Conservation (phyloP, 2,329 filamentous ascomycete genomes). For the Parasarocladium wereldwijsianum region DNA sequence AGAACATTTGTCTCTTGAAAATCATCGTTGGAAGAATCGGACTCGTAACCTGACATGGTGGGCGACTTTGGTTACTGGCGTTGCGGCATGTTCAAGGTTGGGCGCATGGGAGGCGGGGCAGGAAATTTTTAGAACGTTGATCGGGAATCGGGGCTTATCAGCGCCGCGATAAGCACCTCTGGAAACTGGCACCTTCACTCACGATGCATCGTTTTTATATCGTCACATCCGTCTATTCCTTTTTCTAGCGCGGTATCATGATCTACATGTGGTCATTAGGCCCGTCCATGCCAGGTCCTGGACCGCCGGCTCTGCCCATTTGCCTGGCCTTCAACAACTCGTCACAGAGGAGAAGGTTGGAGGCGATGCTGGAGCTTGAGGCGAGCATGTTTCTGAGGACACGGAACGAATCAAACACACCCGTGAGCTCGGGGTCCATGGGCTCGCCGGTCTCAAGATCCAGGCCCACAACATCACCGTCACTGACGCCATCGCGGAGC, state of each 20-base stretch:
- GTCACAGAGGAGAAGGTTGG: constrained; percentile 87
- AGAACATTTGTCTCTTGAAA: constrained; percentile 77
- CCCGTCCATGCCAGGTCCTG: constrained; percentile 50
- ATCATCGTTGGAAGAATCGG: constrained; percentile 61
- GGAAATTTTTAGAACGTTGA: constrained; percentile 20
- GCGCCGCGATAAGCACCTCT: constrained; percentile 4
- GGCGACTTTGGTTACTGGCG: constrained; percentile 5
- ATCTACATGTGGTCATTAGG: constrained; percentile 38
- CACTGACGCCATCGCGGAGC: constrained; percentile 70
- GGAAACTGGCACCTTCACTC: background rate
- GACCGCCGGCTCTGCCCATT: constrained; percentile 59
- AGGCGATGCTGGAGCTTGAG: constrained; percentile 87
- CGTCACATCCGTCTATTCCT: constrained; percentile 20
- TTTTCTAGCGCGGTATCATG: constrained; percentile 19
- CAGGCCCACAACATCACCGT: constrained; percentile 76
- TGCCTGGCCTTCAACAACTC: constrained; percentile 95
- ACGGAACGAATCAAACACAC: constrained; percentile 91
- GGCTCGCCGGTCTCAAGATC: constrained; percentile 77
- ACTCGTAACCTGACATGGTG: constrained; percentile 66
- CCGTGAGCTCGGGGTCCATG: constrained; percentile 88
- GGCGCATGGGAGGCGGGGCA: constrained; percentile 27
- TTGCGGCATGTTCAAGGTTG: constrained; percentile 6
- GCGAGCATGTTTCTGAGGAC: constrained; percentile 88
- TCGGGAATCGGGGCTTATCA: constrained; percentile 11
- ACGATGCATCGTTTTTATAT: constrained; percentile 12